Conservation (phyloP, 495 filamentous ascomycete species). For the Penicillium verhagenii region DNA sequence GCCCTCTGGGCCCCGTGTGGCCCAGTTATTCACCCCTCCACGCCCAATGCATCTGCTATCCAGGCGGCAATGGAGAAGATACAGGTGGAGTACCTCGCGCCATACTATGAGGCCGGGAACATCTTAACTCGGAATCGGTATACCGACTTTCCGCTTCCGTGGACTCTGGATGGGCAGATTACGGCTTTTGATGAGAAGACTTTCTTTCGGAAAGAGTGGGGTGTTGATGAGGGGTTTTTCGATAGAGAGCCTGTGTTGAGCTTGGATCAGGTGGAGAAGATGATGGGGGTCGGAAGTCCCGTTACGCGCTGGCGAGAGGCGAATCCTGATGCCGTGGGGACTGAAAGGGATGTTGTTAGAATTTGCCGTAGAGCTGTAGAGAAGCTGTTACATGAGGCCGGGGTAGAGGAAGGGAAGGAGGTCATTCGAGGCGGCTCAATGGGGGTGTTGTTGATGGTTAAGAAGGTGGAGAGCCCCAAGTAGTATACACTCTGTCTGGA, state of each 20-base stretch:
- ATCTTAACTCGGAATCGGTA: constrained; percentile 33
- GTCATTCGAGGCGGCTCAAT: background rate
- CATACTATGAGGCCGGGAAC: constrained; percentile 39
- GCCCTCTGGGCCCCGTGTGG: constrained; percentile 47
- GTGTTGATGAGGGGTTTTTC: constrained; percentile 18
- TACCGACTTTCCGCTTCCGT: constrained; percentile 46
- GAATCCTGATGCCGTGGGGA: constrained; percentile 30
- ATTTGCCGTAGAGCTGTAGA: constrained; percentile 12
- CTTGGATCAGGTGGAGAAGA: constrained; percentile 27
- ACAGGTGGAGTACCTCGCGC: constrained; percentile 25
- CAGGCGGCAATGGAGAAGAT: constrained; percentile 27
- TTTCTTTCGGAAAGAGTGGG: constrained; percentile 44
- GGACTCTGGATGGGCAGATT: constrained; percentile 33
- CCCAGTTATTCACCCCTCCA: constrained; percentile 22
- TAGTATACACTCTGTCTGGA: too few species aligned
- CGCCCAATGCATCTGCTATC: constrained; percentile 30
- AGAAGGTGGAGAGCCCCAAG: background rate
- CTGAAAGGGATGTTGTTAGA: constrained; percentile 22
- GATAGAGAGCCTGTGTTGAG: constrained; percentile 12
- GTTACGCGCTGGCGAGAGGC: constrained; percentile 50
- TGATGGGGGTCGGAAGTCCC: constrained; percentile 37
- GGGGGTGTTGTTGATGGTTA: background rate
- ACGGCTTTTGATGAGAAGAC: constrained; percentile 36
- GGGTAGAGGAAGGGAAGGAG: constrained; percentile 17
- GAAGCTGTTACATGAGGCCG: constrained; percentile 17